phyloP scores from a whole-genome alignment of 2,329 filamentous ascomycete genomes.

The Tolypocladium tropicale region DNA sequence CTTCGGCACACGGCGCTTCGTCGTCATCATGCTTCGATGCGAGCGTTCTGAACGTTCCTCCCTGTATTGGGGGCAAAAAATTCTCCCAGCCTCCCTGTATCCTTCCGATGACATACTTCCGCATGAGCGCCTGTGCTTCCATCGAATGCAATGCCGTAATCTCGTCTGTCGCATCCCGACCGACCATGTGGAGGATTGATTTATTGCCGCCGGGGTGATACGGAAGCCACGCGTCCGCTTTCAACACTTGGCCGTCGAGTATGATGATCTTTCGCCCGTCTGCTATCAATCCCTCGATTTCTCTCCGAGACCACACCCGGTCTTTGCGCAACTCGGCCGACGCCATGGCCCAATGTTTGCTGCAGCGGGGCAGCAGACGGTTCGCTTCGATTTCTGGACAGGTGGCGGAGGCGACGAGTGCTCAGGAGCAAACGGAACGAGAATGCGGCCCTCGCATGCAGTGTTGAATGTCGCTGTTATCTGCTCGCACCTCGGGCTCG shows the following conservation, averaged over 20 bases:
- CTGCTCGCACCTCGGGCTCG: not conserved
- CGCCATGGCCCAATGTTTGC: not conserved
- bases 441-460: not conserved
- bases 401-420: not conserved
- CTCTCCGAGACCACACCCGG: conserved; percentile 15
- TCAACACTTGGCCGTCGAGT: conserved; percentile 69
- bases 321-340: not conserved
- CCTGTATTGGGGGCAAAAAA: conserved; percentile 85
- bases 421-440: not conserved
- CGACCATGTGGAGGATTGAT: conserved; percentile 86
- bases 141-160: conserved; percentile 86
- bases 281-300: conserved; percentile 65
- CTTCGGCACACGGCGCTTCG: not conserved
- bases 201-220: conserved; percentile 92
- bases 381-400: not conserved
- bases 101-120: not conserved
- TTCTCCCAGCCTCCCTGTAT: conserved; percentile 77
- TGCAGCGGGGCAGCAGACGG: not conserved
- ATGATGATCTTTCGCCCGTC: conserved; percentile 73
- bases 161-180: conserved; percentile 88
- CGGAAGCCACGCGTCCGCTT: conserved; percentile 76
- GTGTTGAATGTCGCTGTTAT: not conserved
- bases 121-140: conserved; percentile 48
- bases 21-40: conserved; percentile 14
- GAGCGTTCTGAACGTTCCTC: conserved; percentile 58